These are phyloP conservation scores for Astrothelium macrocarpum DNA, from an alignment of 495 filamentous ascomycete species.

Conservation along the genomic window DNA sequence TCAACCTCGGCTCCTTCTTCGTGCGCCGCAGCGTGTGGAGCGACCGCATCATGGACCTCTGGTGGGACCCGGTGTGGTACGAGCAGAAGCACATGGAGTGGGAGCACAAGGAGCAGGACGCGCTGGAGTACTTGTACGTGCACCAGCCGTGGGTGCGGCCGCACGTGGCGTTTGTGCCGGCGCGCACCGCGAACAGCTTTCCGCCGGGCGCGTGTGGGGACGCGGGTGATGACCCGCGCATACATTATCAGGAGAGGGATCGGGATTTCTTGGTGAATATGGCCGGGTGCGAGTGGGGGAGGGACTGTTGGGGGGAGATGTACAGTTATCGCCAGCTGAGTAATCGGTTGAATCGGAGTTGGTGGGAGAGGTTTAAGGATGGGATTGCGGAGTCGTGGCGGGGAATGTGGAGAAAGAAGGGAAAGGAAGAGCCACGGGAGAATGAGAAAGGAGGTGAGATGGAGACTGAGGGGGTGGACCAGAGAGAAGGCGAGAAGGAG, in stretches of 20 bases:
- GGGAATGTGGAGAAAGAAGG: constrained; percentile 12
- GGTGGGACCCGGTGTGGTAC: constrained; percentile 98
- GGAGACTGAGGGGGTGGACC: constrained; percentile 7
- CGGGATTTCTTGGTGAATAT: constrained; percentile 97
- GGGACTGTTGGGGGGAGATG: constrained; percentile 98
- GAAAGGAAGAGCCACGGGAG: constrained; percentile 13
- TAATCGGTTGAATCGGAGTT: constrained; percentile 71
- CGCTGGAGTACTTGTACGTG: constrained; percentile 82
- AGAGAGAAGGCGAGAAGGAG: background rate
- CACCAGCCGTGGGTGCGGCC: constrained; percentile 89
- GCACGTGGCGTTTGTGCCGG: constrained; percentile 79
- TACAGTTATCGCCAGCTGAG: constrained; percentile 83
- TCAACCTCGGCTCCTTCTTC: constrained; percentile 97
- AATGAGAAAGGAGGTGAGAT: constrained; percentile 12
- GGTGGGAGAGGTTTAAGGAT: constrained; percentile 58
- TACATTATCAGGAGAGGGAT: constrained; percentile 80
- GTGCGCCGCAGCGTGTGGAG: constrained; percentile 75
- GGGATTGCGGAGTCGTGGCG: constrained; percentile 18
- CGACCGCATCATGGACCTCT: constrained; percentile 85
- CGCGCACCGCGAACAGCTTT: constrained; percentile 90
- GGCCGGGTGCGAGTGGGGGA: constrained; percentile 93
- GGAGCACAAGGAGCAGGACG: constrained; percentile 98
- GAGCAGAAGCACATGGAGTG: constrained; percentile 99
- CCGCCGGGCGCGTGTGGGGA: constrained; percentile 83
- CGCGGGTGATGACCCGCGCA: constrained; percentile 56